Conservation (phyloP, 805 yeast species). For the Saccharomycopsis sp. region DNA sequence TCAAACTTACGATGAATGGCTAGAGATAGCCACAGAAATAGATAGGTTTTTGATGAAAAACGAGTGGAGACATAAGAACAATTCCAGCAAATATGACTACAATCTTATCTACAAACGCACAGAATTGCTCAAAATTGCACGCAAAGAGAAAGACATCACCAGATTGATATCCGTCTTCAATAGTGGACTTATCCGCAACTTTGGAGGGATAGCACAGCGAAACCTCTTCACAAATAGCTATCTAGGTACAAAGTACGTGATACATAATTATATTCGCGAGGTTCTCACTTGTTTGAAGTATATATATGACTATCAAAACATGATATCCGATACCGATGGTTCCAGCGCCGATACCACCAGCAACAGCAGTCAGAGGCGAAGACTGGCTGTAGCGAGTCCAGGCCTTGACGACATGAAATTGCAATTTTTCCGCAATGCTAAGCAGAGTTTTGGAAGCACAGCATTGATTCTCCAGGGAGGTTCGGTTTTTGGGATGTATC, state of each 20-base stretch:
- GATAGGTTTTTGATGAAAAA: constrained; percentile 49
- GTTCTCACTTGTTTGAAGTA: constrained; percentile 62
- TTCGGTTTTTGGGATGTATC: constrained; percentile 88
- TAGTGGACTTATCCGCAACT: constrained; percentile 80
- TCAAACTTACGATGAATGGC: constrained; percentile 66
- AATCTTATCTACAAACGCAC: constrained; percentile 70
- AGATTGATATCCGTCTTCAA: constrained; percentile 60
- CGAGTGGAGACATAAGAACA: constrained; percentile 63
- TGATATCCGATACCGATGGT: constrained; percentile 20
- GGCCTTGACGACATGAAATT: constrained; percentile 51
- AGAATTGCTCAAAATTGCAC: constrained; percentile 52
- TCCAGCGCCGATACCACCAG: not conserved
- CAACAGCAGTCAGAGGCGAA: constrained; percentile 22
- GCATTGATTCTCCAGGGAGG: constrained; percentile 94
- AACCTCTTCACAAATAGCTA: constrained; percentile 74
- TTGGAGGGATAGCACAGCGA: constrained; percentile 83
- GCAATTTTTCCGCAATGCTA: constrained; percentile 78
- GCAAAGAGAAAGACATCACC: constrained; percentile 49
- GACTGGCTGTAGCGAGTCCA: constrained; percentile 26
- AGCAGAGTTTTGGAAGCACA: constrained; percentile 83
- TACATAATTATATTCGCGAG: constrained; percentile 80
- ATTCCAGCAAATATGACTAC: constrained; percentile 46
- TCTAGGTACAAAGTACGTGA: constrained; percentile 81
- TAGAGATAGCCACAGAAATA: constrained; percentile 39
- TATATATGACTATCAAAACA: constrained; percentile 35